Base-by-base conservation (phyloP, 805 yeast species). In the Ogataea populi-albae region DNA sequence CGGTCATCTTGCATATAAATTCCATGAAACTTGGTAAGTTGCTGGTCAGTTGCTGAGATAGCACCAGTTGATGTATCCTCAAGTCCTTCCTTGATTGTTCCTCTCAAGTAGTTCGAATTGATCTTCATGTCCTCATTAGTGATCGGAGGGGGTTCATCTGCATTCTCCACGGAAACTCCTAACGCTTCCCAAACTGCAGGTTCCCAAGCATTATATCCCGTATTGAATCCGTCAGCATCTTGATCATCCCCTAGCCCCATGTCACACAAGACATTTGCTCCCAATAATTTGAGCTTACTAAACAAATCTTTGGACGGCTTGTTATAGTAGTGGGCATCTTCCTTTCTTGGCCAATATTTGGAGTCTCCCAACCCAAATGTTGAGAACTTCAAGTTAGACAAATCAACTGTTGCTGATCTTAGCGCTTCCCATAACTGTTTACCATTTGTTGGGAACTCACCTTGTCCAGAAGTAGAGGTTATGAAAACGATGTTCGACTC, bases 1-100 rank as follows among this genome's bases (percentile, higher is more conserved):
- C 98, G 86, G 61, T 91, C 98, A 62, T 91, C 98, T 68, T 91
- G 98, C 95, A 91, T 87, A 62, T 91, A 91, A 49, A 88, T 87
- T 66, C 98, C 98, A 63, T 91, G 98, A 77, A 91, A 91, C 65
- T 91, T 91, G 48, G 97, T 88, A 61, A 91, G 65, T 65, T 89
- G 97, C 65, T 88, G 95, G 64, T 88, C 97, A 39, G 77, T 76
- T 10, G 96, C 93, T 46, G 83, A 75, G 47, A 91, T 85, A 11
- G 96, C 89, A 46, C 97, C 96, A 7, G 98, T 91, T 4, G 87
- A 71, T 38, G 73, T 72, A 59, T 91, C 97, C 38, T 61, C 55
- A 41, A 91, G 73, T 23, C 91, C 96, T 61, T 84, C 94, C 23
- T 76, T 89, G 61, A 91, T 89, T 0, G 95, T 86, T 53, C 98